Base-by-base conservation (phyloP, 495 filamentous ascomycete species). In the Chaetomidium leptoderma region DNA sequence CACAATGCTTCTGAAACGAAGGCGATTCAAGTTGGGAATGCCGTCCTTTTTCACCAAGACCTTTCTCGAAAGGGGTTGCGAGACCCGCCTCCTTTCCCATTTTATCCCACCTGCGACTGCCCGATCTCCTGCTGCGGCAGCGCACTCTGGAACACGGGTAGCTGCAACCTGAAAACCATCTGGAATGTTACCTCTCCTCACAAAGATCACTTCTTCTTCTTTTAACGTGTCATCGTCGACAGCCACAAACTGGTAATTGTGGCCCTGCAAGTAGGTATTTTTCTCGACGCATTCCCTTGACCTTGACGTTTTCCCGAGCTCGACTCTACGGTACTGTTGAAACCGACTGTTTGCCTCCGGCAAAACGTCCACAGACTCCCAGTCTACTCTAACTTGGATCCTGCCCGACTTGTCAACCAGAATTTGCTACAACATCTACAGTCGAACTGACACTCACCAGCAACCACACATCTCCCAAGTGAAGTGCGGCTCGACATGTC, bases 401-500 rank as follows among this genome's bases (percentile, higher is more conserved):
- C 33, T 37, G 19, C 21, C 32, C 19, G 19, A 27, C 17, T 4
- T 24, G 9, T 14, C 40, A 14, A 44, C 40, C 10, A 44, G 6
- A 6, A 24, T 8, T 9, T 24, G 13, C 23, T 37, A n/a, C 19
- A 29, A 29, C 3, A 8, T 14, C 26, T 7, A 14, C 14, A 26
- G 19, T 6, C n/a, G 6, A 35, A 7, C 14, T 40, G 35, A 40
- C 35, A 17, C 4, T 8, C 33, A 29, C 6, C 24, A 30, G 24
- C 6, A 4, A n/a, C 2, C 3, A 32, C 16, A 32, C 3, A 21
- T 8, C 26, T 11, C 26, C 23, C 30, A 9, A 33, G 14, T 36
- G 26, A 4, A 16, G 29, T 49, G 26, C 4, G 5, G 4, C n/a
- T 13, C 46, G 58, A 32, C 23, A 62, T 65, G 59, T 37, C n/a